Conservation (phyloP, 768 basidiomycete species). For the Mycena amicta region DNA sequence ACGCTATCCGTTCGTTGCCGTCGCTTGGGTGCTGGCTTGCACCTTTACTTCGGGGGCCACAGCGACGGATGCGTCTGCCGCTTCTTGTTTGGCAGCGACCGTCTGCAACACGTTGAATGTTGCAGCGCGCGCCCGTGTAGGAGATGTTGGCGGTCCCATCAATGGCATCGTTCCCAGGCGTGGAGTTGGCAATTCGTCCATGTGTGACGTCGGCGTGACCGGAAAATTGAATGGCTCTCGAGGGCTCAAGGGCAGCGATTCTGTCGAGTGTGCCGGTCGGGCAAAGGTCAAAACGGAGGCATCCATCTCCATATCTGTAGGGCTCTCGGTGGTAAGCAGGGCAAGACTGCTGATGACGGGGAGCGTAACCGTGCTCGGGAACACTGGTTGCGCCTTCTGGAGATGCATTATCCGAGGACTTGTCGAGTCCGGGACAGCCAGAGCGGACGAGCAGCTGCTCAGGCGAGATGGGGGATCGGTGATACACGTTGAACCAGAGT, state of each 20-base stretch:
- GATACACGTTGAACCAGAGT: conserved; percentile 47
- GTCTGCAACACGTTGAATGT: conserved; percentile 22
- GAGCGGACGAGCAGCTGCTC: conserved; percentile 32
- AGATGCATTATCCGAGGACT: conserved; percentile 30
- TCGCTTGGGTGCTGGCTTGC: conserved; percentile 26
- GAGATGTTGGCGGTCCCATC: conserved; percentile 4
- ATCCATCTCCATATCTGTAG: conserved; percentile 63
- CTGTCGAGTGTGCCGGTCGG: conserved; percentile 76
- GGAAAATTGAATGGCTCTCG: conserved; percentile 20
- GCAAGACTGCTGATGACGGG: conserved; percentile 28
- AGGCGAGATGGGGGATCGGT: conserved; percentile 53
- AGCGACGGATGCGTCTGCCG: neutral
- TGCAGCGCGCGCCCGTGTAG: conserved; percentile 21
- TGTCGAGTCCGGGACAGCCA: conserved; percentile 24
- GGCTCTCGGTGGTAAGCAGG: conserved; percentile 42
- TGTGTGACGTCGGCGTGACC: conserved; percentile 21
- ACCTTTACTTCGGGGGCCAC: neutral
- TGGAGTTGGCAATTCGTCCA: conserved; percentile 39
- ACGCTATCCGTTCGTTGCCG: conserved; percentile 54
- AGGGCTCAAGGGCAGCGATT: conserved; percentile 52
- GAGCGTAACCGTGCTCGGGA: conserved; percentile 40
- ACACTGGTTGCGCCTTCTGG: conserved; percentile 21
- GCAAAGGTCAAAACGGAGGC: conserved; percentile 76
- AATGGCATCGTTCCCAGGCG: conserved; percentile 26
- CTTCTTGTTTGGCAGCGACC: conserved; percentile 7